Percentiles rank a stretch among this genome's conserved stretches.
Evolutionary conservation across 345 rosid species (phyloP).

Genomic region (Brassica nigra): DNA sequence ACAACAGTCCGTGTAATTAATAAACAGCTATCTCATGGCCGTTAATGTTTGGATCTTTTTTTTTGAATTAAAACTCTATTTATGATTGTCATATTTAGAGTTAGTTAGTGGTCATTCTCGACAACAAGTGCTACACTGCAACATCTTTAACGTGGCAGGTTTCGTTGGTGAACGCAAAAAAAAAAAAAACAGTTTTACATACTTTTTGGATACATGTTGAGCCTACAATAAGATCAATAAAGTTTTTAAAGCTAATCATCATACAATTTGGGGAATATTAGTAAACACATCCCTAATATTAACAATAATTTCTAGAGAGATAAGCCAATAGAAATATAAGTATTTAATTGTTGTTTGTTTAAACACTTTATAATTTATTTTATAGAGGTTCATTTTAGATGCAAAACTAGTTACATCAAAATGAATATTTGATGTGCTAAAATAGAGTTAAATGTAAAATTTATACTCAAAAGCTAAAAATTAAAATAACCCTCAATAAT

Average conservation of each 20-base stretch:
- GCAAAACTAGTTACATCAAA: no score
- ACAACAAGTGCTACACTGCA: background rate
- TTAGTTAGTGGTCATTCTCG: constrained; percentile 22
- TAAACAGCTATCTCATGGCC: constrained; percentile 18
- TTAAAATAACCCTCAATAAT: background rate
- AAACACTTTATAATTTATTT: background rate
- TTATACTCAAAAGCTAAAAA: background rate
- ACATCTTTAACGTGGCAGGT: background rate
- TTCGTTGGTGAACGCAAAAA: background rate
- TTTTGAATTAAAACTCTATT: constrained; percentile 9
- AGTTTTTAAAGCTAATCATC: background rate
- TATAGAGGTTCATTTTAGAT: background rate
- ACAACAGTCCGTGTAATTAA: constrained; percentile 13
- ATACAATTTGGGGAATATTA: background rate
- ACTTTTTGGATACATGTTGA: background rate
- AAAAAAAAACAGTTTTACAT: background rate
- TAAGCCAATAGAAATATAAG: background rate
- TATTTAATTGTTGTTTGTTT: no score
- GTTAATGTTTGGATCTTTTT: constrained; percentile 3
- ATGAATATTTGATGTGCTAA: no score
- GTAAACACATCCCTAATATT: background rate
- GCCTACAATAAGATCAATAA: background rate
- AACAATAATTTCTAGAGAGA: background rate
- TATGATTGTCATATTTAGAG: constrained; percentile 26
- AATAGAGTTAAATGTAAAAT: no score